phyloP scores from a whole-genome alignment of 306 rosid species.

The Castanea sativa region DNA sequence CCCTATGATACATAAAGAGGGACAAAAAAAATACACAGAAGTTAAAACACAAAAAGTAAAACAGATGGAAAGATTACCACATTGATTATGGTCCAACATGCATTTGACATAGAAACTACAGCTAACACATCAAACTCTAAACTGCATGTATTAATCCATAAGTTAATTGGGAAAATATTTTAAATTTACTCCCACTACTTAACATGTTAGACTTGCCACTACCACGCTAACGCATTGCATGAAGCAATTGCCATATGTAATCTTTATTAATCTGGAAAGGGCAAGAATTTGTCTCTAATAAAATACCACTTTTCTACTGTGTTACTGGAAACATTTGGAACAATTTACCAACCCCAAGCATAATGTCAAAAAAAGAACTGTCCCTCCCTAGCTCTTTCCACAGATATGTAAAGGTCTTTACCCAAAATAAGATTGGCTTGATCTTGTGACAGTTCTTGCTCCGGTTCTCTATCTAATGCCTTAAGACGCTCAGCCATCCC shows the following conservation, averaged over 20 bases:
- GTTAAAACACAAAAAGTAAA: neutral
- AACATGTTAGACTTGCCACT: neutral
- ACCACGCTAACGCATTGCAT: neutral
- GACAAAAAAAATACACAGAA: neutral
- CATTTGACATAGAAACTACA: neutral
- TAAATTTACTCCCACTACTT: neutral
- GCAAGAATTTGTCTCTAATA: neutral
- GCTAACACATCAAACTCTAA: neutral
- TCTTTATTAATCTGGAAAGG: neutral
- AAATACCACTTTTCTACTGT: neutral
- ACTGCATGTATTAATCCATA: neutral
- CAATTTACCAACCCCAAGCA: neutral
- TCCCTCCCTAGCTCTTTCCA: neutral
- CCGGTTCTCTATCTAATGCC: slow-evolving; percentile 52
- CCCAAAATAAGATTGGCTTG: slow-evolving; percentile 47
- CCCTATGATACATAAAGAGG: slow-evolving; percentile 15
- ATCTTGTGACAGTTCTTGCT: slow-evolving; percentile 49
- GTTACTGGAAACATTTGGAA: neutral
- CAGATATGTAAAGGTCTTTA: slow-evolving; percentile 7
- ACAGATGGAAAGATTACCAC: neutral
- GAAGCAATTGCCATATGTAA: neutral
- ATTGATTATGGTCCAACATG: neutral
- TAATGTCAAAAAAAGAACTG: neutral
- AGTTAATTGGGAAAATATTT: neutral
- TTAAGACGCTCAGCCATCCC: slow-evolving; percentile 63